Evolutionary conservation across 305 asterid species (phyloP), one percentile per base, ranked within the genome.

Genomic region (Fraxinus sp.): DNA sequence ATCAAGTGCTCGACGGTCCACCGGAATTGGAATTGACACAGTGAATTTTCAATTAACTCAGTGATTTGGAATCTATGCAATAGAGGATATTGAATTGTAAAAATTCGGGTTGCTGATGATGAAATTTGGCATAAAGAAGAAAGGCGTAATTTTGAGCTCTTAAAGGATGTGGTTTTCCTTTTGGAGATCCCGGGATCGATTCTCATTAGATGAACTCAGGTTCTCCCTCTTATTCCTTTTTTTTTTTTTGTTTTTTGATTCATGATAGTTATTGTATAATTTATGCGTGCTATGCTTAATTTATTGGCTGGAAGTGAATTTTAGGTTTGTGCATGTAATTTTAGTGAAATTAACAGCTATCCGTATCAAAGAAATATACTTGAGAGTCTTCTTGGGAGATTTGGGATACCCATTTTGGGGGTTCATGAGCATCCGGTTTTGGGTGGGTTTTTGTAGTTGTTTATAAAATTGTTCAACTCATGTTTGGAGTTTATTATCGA

Each of bases 161-260:
- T 88, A 83, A 78, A 90, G 90, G 90, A 95, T 93, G 98, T 94
- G 98, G 99, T 89, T 91, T 85, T 88, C 97, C 88, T 94, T 95
- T 85, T 95, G 97, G 99, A 94, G 92, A 92, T 91, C 99, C 86
- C 89, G 99, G 86, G 94, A 94, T 72, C 93, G 99, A 85, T 91
- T 92, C 86, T 91, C 99, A 76, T 85, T 95, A 76, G 98, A 94
- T 84, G 98, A 95, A 89, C 93, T 95, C 92, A 93, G 99, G 99
- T 94, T 84, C 74, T 66, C 14, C 14, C 8, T 52, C 36, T 74
- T 8, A 71, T 62, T 9, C 0, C 14, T 0, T 1, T 9, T 11
- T 41, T 41, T 41, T 41, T 1, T 41, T 10, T n/a, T n/a, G n/a
- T 41, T 41, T 41, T 41, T 1, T 41, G 0, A 41, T 41, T 41